Percentiles rank a stretch among this genome's conserved stretches.
These are phyloP conservation scores for Nevesoporus exiguus DNA, from an alignment of 768 basidiomycete genomes.

Conservation along the genomic window DNA sequence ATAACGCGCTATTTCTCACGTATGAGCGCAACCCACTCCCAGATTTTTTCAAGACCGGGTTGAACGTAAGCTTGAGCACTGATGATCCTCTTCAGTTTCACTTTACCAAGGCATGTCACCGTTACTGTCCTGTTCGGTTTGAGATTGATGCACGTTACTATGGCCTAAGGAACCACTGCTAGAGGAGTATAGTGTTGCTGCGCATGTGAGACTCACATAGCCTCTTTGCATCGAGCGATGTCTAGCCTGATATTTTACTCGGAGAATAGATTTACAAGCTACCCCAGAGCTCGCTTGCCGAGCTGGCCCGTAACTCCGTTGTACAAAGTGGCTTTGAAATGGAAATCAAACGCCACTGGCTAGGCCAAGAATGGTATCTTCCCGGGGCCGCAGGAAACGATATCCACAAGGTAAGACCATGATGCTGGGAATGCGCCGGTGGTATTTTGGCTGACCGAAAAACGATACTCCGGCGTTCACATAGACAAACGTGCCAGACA, in stretches of 20 bases:
- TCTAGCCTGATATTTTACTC: not conserved
- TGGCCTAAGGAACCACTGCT: conserved; percentile 75
- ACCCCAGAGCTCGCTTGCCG: conserved; percentile 90
- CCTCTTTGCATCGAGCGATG: not conserved
- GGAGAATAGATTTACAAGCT: conserved; percentile 84
- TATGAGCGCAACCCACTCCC: conserved; percentile 97
- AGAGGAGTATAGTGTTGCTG: conserved; percentile 97
- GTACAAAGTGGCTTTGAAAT: conserved; percentile 98
- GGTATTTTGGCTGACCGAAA: conserved; percentile 3
- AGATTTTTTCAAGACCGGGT: conserved; percentile 92
- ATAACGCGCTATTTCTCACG: conserved; percentile 94
- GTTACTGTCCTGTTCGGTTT: not conserved
- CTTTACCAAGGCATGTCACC: conserved; percentile 82
- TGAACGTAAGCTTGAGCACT: conserved; percentile 95
- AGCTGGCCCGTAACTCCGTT: conserved; percentile 97
- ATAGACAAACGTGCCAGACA: conserved; percentile 96
- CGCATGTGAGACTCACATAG: conserved; percentile 60
- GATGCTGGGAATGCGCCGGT: not conserved
- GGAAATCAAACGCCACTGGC: conserved; percentile 94
- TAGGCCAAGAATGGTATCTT: conserved; percentile 91
- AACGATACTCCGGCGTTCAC: not conserved
- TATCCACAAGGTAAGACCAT: conserved; percentile 77
- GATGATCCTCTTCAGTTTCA: conserved; percentile 97
- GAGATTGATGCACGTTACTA: not conserved
- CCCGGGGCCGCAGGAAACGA: conserved; percentile 93